phyloP scores from a whole-genome alignment of 192 early-diverging fungal species.

The Phycomyces nitens region DNA sequence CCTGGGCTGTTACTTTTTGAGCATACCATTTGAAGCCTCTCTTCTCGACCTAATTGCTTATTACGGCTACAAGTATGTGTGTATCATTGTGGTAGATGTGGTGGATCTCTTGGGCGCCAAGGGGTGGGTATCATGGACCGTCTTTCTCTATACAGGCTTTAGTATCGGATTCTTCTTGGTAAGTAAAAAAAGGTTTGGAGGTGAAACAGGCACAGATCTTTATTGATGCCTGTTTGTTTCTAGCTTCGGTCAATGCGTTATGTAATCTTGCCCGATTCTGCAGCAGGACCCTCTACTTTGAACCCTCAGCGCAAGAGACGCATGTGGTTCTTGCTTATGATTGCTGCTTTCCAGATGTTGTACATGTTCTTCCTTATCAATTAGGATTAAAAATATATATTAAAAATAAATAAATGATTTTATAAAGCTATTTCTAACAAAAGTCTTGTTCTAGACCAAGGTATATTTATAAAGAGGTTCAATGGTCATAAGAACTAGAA shows the following conservation, averaged over 20 bases:
- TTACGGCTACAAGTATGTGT: slow-evolving; percentile 95
- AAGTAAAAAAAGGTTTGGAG: slow-evolving; percentile 25
- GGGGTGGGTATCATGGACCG: slow-evolving; percentile 58
- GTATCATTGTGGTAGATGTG: slow-evolving; percentile 53
- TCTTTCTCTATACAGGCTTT: slow-evolving; percentile 72
- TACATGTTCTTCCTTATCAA: slow-evolving; percentile 72
- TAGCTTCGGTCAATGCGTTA: slow-evolving; percentile 72
- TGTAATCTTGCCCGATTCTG: slow-evolving; percentile 67
- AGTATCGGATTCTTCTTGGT: slow-evolving; percentile 89
- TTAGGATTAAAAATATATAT: background rate
- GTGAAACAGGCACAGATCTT: too few relatives aligned
- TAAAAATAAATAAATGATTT: background rate
- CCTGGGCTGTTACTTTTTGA: slow-evolving; percentile 83
- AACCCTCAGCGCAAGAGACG: slow-evolving; percentile 73
- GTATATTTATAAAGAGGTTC: too few relatives aligned
- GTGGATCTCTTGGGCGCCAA: slow-evolving; percentile 45
- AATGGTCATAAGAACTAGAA: too few relatives aligned
- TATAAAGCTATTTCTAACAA: background rate
- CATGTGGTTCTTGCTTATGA: slow-evolving; percentile 83
- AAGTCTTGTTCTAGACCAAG: too few relatives aligned
- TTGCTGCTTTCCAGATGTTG: slow-evolving; percentile 78
- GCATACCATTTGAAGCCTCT: slow-evolving; percentile 75
- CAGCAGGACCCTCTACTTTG: slow-evolving; percentile 55
- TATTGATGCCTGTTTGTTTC: slow-evolving; percentile 6
- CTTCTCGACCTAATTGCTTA: slow-evolving; percentile 86